Evolutionary conservation across 768 basidiomycete species (phyloP), one percentile per base, ranked within the genome.

Genomic region (Pleurotus tuoliensis): DNA sequence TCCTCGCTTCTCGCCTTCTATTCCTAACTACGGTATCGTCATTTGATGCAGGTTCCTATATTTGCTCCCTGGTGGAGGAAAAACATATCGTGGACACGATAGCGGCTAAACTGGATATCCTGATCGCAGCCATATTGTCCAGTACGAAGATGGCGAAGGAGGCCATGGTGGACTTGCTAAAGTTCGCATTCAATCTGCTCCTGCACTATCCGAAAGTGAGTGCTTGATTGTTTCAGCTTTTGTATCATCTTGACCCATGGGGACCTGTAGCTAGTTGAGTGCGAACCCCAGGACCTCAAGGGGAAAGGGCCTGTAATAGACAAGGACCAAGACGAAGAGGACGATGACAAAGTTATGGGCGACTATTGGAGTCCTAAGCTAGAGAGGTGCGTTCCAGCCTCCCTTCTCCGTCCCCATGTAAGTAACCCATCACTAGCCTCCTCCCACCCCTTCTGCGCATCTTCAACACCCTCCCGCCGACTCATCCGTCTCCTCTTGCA

Each of bases 121-220:
- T 90, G 27, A 70, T 74, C 3, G 69, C 66, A 41, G 72, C 69
- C 48, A 73, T 88, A 57, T 74, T 83, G 41, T 70, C 73, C 40
- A 79, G 83, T 56, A 65, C 77, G 16, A 75, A 79, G 59, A 76
- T 82, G 73, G 75, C 83, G 27, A 79, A 78, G 61, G 90, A 92
- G 55, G 92, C 94, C 2, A 79, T 89, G 73, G 79, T 82, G 3
- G 94, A 98, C 68, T 66, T 94, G 22, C 78, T 98, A 56, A 98
- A 98, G 66, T 77, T 94, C 47, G 75, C 82, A 2, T 94, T 92
- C 70, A 94, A 96, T 67, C 67, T 96, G 27, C 74, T 92, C 50
- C 68, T 84, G 41, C 88, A 90, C 66, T 94, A 92, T 69, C 92
- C 92, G 4, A 91, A 86, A 76, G 89, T 88, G 45, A 27, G 72